Percentiles rank a stretch among this genome's conserved stretches.
Conservation (phyloP, 495 filamentous ascomycete genomes). For the Podospora conica region DNA sequence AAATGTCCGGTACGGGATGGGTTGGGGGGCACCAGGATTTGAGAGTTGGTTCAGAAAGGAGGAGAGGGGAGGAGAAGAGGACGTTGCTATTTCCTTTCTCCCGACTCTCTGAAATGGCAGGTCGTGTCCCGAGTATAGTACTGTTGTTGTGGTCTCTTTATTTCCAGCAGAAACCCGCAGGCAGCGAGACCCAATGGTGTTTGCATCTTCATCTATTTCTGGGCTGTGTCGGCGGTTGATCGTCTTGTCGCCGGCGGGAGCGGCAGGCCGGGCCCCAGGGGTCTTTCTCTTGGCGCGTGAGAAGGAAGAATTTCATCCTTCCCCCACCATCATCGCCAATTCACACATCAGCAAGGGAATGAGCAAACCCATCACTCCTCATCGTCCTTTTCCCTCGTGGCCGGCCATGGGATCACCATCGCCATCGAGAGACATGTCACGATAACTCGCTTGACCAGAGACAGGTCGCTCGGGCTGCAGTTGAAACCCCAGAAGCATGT, state of each 20-base stretch:
- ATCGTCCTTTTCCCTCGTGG: neutral
- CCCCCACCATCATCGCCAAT: neutral
- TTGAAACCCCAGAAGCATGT: neutral
- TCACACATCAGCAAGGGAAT: neutral
- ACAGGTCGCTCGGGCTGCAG: neutral
- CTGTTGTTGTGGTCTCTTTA: neutral
- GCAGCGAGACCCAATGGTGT: neutral
- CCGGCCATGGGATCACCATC: neutral
- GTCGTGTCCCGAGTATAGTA: neutral
- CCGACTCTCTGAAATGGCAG: neutral
- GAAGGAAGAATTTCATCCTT: neutral
- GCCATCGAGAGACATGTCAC: neutral
- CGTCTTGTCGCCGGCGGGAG: neutral
- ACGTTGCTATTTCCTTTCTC: neutral
- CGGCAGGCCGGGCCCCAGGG: neutral
- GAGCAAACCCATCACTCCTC: neutral
- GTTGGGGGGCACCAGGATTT: neutral
- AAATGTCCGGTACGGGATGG: neutral
- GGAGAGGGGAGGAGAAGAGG: neutral
- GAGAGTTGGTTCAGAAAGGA: neutral
- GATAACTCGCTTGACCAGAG: too few species aligned
- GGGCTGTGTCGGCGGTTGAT: neutral
- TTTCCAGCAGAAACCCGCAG: neutral
- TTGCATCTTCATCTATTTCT: neutral
- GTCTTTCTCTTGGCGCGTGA: neutral